Base-by-base conservation (phyloP, 805 yeast species). In the Diddensiella caesifluorescens region DNA sequence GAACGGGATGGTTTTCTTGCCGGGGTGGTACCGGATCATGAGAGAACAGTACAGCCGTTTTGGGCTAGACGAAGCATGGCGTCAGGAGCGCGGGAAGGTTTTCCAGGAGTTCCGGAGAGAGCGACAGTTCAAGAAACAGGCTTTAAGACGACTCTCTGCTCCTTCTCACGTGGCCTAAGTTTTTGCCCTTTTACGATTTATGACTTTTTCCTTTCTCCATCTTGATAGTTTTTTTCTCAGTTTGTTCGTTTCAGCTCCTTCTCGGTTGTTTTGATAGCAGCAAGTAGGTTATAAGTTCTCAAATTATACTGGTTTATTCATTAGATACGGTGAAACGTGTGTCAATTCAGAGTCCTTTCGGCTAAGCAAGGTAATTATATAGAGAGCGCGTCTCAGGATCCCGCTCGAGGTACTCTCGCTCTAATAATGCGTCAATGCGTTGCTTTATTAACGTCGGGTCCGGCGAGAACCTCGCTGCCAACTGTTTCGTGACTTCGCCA, bases 371-470 rank as follows among this genome's bases (percentile, higher is more conserved):
- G 57, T 84, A 84, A 52, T 77, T 79, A 59, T 83, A 86, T 4
- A 75, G 47, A 38, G 69, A 68, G 35, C 77, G 62, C 47, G 80
- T 79, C 0, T 74, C 74, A 0, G 74, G 73, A 54, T 81, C 85
- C 56, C 95, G 73, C 47, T 77, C 79, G 40, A 89, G 57, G 53
- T 88, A 88, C 55, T 89, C 97, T 51, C 84, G 76, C 42, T 85
- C 94, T 31, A 89, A 67, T 46, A 88, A 63, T 15, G 77, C 81
- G 49, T 83, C 90, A 4, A 88, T 71, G 38, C 92, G 72, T 51
- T 72, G 76, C 57, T 85, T 85, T 46, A 87, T 81, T 42, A 79
- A 64, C 4, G 72, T 59, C 5, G 82, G 79, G 44, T 76, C 75
- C 1, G 95, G 88, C 38, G 73, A 74, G 60, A 88, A 89, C 46